Percentiles rank a stretch among this genome's conserved stretches.
phyloP scores from a whole-genome alignment of 1,284 basidiomycete species.

The Ceratorhiza oryzae-sativae region DNA sequence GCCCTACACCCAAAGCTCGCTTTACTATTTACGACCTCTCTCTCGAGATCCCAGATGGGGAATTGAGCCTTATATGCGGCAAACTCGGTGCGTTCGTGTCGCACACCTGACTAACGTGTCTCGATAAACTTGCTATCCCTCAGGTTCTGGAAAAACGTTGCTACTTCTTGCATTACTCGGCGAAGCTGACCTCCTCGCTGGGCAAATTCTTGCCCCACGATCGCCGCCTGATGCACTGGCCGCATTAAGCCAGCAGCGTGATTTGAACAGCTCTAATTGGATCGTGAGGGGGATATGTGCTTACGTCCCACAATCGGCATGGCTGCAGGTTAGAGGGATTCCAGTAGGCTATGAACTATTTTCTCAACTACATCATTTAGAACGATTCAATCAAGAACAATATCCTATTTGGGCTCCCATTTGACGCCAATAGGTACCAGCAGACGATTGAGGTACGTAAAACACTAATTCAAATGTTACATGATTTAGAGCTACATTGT shows the following conservation, averaged over 20 bases:
- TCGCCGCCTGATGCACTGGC: slow-evolving; percentile 83
- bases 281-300: slow-evolving; percentile 78
- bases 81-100: slow-evolving; percentile 49
- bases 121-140: neutral
- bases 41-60: slow-evolving; percentile 77
- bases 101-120: neutral
- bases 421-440: slow-evolving; percentile 77
- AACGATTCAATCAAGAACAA: slow-evolving; percentile 96
- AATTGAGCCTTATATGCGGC: slow-evolving; percentile 83
- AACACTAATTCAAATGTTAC: neutral
- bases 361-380: slow-evolving; percentile 55
- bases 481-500: neutral
- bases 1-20: slow-evolving; percentile 76
- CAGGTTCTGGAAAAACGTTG: slow-evolving; percentile 84
- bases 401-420: slow-evolving; percentile 88
- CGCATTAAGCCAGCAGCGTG: slow-evolving; percentile 54
- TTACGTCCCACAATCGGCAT: slow-evolving; percentile 85
- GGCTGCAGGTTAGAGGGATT: slow-evolving; percentile 43
- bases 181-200: slow-evolving; percentile 85
- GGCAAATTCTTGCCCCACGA: slow-evolving; percentile 80
- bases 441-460: slow-evolving; percentile 68
- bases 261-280: slow-evolving; percentile 67
- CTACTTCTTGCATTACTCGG: slow-evolving; percentile 84
- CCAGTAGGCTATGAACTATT: neutral
- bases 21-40: slow-evolving; percentile 84